Evolutionary conservation across 352 stramenopile species (phyloP), one percentile per base, ranked within the genome.

Genomic region (Globisporangium orthogonon): DNA sequence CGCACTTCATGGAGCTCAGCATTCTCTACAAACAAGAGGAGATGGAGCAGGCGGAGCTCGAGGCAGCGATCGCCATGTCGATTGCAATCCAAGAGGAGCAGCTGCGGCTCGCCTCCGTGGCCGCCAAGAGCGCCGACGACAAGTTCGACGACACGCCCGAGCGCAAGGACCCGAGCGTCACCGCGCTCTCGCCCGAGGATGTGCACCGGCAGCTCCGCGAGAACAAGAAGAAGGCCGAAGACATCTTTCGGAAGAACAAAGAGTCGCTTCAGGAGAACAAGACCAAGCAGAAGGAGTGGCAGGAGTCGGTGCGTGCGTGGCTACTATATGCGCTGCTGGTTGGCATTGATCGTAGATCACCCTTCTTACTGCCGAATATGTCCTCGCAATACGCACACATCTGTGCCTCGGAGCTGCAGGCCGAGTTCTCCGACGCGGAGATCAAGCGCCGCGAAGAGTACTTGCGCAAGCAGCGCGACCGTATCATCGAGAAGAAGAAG

Each of bases 11-110:
- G 76, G 81, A 94, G 61, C 78, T 94, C n/a, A 88, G 84, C 47
- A 65, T 91, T 35, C 61, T 94, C 41, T 89, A 91, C 71, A 91
- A 91, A 63, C 75, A 91, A 52, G 83, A 95, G 56, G 83, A 92
- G 64, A 89, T 91, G 73, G 83, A 94, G 55, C 78, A 91, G 56
- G 81, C 83, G 17, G 79, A 94, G 56, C 65, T 94, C 9, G 81
- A 94, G 51, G 73, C 71, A 2, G 81, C 78, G 29, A 83, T 91
- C n/a, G 78, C 79, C 46, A 83, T 94, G 66, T 88, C 75, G 37
- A 78, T 89, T 43, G 73, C 70, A 2, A 65, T 91, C n/a, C 81
- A 94, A 55, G 69, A 74, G 30, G 80, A 93, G 61, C 74, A 88
- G 57, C 52, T 87, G 15, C 74, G 81, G 1, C 67, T 85, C 23